These are phyloP conservation scores for Dactylellina cionopaga DNA, from an alignment of 2,329 filamentous ascomycete species.

Conservation along the genomic window DNA sequence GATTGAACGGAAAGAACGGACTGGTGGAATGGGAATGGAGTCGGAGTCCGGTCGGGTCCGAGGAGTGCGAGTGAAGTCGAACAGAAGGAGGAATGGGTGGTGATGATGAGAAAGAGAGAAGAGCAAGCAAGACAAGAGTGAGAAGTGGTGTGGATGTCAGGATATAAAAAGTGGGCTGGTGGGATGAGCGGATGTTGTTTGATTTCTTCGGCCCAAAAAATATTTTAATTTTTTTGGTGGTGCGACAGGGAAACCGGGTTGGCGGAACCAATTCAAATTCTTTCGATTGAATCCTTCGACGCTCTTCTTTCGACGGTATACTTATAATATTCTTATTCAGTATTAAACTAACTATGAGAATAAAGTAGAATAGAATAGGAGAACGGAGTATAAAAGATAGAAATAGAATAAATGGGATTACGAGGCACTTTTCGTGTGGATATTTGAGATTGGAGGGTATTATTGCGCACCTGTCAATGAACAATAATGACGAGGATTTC, in stretches of 20 bases:
- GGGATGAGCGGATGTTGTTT: no score
- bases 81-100: background rate
- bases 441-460: no score
- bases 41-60: slow-evolving; percentile 41
- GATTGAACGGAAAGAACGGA: background rate
- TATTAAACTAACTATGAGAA: no score
- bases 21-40: background rate
- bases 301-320: background rate
- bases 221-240: slow-evolving; percentile 1
- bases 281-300: background rate
- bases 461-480: background rate
- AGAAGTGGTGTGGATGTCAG: slow-evolving; percentile 45
- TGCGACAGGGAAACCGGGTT: slow-evolving; percentile 24
- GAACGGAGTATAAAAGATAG: background rate
- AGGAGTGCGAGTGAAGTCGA: background rate
- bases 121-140: background rate
- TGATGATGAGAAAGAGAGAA: slow-evolving; percentile 7
- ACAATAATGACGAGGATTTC: background rate
- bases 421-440: background rate
- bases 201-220: background rate
- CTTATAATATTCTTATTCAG: no score
- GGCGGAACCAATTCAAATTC: slow-evolving; percentile 11
- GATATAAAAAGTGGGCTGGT: slow-evolving; percentile 29
- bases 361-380: background rate
- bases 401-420: background rate